Conservation (phyloP, 371 early-diverging fungal genomes). For the Lichtheimia corymbifera region DNA sequence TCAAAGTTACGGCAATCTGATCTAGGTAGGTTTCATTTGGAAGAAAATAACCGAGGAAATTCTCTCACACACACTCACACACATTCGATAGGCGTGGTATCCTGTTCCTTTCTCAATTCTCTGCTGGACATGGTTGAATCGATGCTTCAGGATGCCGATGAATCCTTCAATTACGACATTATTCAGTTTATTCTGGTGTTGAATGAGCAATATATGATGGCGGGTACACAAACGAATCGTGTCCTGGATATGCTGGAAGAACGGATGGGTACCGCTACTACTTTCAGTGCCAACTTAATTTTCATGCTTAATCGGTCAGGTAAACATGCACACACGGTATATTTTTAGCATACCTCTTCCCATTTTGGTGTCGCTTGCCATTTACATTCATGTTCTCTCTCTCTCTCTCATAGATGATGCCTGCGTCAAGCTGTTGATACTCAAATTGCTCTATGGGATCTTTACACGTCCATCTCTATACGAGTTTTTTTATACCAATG, state of each 20-base stretch:
- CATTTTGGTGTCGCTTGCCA: constrained; percentile 19
- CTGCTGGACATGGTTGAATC: constrained; percentile 73
- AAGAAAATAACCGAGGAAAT: too few species aligned
- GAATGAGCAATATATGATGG: constrained; percentile 73
- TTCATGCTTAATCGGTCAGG: constrained; percentile 86
- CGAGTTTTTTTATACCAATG: constrained; percentile 87
- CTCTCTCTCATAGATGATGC: constrained; percentile 70
- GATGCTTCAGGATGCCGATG: constrained; percentile 66
- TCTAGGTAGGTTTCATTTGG: constrained; percentile 43
- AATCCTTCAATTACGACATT: constrained; percentile 70
- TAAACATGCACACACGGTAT: constrained; percentile 19
- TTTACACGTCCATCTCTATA: constrained; percentile 60
- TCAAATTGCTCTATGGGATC: constrained; percentile 68
- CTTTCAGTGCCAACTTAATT: constrained; percentile 81
- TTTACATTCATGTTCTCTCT: not conserved
- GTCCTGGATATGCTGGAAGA: constrained; percentile 58
- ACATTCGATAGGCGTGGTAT: not conserved
- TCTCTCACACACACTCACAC: too few species aligned
- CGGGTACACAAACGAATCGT: constrained; percentile 45
- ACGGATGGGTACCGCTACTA: constrained; percentile 69
- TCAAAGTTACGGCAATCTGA: constrained; percentile 63
- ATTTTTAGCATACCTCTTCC: constrained; percentile 8
- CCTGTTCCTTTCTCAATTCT: constrained; percentile 38
- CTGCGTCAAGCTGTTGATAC: constrained; percentile 68
- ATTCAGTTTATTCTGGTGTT: constrained; percentile 69